These are phyloP conservation scores for Triticum timopheevii DNA, from an alignment of 176 grass and related monocot genomes.

Conservation along the genomic window DNA sequence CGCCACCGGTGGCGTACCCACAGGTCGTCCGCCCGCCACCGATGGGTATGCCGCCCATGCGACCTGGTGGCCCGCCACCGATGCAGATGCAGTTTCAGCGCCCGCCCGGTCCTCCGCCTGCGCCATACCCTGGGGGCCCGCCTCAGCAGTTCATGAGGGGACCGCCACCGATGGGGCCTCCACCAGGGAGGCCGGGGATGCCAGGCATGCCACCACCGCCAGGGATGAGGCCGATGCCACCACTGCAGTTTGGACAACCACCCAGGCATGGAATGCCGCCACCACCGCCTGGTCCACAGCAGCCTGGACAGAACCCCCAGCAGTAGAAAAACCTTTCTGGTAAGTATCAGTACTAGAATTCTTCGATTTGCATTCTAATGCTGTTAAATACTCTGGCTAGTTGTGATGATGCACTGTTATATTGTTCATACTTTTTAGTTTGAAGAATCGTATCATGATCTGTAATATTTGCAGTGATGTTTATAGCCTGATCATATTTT, in stretches of 20 bases:
- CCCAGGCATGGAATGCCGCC: constrained; percentile 84
- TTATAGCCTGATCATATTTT: not conserved
- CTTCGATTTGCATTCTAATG: not conserved
- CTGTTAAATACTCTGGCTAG: not conserved
- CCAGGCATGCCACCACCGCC: constrained; percentile 59
- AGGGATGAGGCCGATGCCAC: constrained; percentile 91
- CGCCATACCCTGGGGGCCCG: constrained; percentile 43
- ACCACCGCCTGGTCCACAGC: constrained; percentile 71
- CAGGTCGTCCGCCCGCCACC: constrained; percentile 72
- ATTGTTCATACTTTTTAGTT: not conserved
- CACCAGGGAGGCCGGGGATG: constrained; percentile 68
- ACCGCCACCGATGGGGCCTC: constrained; percentile 64
- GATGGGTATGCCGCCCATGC: constrained; percentile 31
- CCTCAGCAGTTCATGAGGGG: constrained; percentile 79
- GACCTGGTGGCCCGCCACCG: constrained; percentile 39
- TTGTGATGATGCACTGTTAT: not conserved
- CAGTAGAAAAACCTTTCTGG: constrained; percentile 47
- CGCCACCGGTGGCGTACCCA: constrained; percentile 70
- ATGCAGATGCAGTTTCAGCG: constrained; percentile 65
- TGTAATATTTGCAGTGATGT: not conserved
- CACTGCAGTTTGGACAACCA: constrained; percentile 55
- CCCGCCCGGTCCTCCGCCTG: constrained; percentile 62
- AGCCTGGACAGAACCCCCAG: constrained; percentile 76
- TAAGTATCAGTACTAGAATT: constrained; percentile 23
- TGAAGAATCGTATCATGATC: not conserved